Base-by-base conservation (phyloP, 2,329 filamentous ascomycete genomes). In the Hymenoscyphus albidus region DNA sequence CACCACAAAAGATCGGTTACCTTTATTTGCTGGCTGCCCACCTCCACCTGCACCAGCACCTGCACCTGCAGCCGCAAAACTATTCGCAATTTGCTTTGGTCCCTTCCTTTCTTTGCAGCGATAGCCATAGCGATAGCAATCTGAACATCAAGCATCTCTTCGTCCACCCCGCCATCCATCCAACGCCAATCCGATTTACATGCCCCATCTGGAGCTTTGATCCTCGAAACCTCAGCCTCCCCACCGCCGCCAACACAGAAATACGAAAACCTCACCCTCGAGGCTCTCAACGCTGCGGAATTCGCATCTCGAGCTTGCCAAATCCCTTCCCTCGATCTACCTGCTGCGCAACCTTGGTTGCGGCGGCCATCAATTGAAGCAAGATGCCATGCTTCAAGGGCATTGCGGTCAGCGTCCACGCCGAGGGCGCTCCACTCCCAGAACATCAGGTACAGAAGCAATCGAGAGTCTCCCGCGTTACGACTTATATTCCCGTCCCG, bases 341-440 rank as follows among this genome's bases (percentile, higher is more conserved):
- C 59, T 61, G 48, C 60, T 32, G 38, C 60, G 58, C 31, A 61
- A 22, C 22, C 58, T 39, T 13, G 27, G n/a, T 38, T 38, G 27
- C 59, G 38, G 16, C 58, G 31, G 10, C 59, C 38, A 9, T 59
- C 60, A 61, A 35, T 51, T 65, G 61, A 65, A 63, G 59, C 56
- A 68, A 63, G 70, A 91, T 91, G 95, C 95, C 95, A 82, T 98
- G 93, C 87, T 99, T 98, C 83, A 96, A 98, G 83, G 95, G 95
- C 80, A 93, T 99, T 80, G 94, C 95, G 74, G 94, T 98, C 77
- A 96, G 92, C 85, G 96, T 98, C 78, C 95, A 99, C 81, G 85
- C 87, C 65, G 88, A 88, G 76, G 85, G 84, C 68, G 82, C 92
- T 71, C 93, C 95, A 70, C 87, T 99, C 70, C 84, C 93, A 68